These are phyloP conservation scores for Passiflora organensis DNA, from an alignment of 345 rosid species.

Conservation along the genomic window DNA sequence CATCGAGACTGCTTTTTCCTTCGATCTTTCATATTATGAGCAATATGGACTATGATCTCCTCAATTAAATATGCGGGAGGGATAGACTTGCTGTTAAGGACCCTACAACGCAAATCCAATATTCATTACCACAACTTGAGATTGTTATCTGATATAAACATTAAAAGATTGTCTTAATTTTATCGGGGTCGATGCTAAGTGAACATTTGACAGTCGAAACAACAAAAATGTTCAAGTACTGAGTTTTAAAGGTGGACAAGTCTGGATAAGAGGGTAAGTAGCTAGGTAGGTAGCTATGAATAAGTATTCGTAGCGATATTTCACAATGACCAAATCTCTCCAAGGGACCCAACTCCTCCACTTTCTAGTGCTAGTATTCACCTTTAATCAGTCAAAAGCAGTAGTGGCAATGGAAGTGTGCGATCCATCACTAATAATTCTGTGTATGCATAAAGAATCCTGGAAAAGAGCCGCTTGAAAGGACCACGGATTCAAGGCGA, in stretches of 20 bases:
- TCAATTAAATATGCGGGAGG: no score
- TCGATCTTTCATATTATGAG: no score
- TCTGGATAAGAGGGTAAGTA: not conserved
- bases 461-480: conserved; percentile 2
- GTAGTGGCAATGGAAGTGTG: conserved; percentile 7
- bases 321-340: conserved; percentile 18
- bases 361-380: not conserved
- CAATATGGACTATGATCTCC: no score
- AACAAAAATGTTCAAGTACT: no score
- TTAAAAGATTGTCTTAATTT: not conserved
- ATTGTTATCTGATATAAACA: no score
- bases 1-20: no score
- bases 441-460: conserved; percentile 6
- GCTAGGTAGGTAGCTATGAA: no score
- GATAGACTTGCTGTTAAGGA: no score
- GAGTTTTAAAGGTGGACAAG: no score
- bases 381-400: conserved; percentile 28
- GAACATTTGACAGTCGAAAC: no score
- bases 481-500: conserved; percentile 19
- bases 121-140: no score
- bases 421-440: conserved; percentile 9
- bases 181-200: not conserved
- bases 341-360: conserved; percentile 5
- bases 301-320: conserved; percentile 20
- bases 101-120: no score